Percentiles rank a stretch among this genome's conserved stretches.
These are phyloP conservation scores for Mucuna pruriens DNA, from an alignment of 306 rosid genomes.

Conservation along the genomic window DNA sequence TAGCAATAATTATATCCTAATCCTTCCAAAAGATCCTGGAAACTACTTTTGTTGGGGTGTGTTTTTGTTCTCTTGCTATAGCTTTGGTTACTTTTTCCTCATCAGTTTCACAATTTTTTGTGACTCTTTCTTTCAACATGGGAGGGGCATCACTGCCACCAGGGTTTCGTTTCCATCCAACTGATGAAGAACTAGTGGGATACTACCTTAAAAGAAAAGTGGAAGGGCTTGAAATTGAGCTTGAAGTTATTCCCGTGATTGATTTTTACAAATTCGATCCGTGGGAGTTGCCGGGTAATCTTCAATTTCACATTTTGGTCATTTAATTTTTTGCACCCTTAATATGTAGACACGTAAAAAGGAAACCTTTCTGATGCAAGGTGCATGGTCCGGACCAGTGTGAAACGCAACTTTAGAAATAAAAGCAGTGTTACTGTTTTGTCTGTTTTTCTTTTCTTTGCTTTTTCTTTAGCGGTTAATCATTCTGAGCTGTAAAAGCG, in stretches of 20 bases:
- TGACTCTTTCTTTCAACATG: slow-evolving; percentile 28
- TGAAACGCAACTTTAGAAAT: slow-evolving; percentile 28
- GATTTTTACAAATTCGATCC: slow-evolving; percentile 92
- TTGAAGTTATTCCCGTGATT: slow-evolving; percentile 83
- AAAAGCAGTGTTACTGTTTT: slow-evolving; percentile 12
- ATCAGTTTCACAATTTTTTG: not conserved
- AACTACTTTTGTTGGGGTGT: not conserved
- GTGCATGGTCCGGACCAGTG: not conserved
- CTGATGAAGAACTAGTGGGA: slow-evolving; percentile 86
- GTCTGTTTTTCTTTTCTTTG: slow-evolving; percentile 24
- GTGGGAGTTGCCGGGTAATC: slow-evolving; percentile 92
- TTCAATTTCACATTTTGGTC: slow-evolving; percentile 22
- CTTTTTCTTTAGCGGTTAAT: slow-evolving; percentile 39
- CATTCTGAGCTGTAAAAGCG: slow-evolving; percentile 30
- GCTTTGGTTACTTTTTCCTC: slow-evolving; percentile 20
- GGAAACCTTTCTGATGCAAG: not conserved
- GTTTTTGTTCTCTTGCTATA: slow-evolving; percentile 11
- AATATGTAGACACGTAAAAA: not conserved
- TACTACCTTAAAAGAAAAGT: slow-evolving; percentile 89
- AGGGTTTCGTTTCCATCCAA: slow-evolving; percentile 92
- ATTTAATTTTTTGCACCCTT: not conserved
- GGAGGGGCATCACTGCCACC: slow-evolving; percentile 67
- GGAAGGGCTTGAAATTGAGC: slow-evolving; percentile 86
- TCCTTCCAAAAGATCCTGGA: slow-evolving; percentile 20
- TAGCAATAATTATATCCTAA: slow-evolving; percentile 26